Base-by-base conservation (phyloP, 73 alveolate species). In the Paramecium biaurelia region DNA sequence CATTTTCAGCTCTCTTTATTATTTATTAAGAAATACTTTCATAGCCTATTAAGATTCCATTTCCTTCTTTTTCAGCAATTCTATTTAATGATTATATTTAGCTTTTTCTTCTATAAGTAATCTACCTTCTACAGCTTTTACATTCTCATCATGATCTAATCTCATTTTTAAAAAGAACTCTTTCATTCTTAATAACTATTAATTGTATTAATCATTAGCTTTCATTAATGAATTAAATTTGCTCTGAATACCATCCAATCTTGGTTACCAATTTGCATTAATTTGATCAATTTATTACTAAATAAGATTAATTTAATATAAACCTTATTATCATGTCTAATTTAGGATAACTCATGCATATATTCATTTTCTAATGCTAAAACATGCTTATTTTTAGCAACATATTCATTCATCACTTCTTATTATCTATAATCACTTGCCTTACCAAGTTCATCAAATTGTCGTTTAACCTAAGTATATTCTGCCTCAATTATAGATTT, bases 81-180 rank as follows among this genome's bases (percentile, higher is more conserved):
- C 90, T 1, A 45, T 30, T 79, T 79, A 47, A 79, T 79, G 90
- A 23, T 79, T 26, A 43, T 79, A 79, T 43, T 42, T 79, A 26
- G 70, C 41, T 47, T 45, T 79, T 45, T 79, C 90, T 42, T 79
- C 90, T 2, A 79, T 79, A 3, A 79, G 56, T 11, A 79, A 1
- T 21, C 90, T 79, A 21, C 41, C 76, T 79, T 79, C 90, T 1
- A 79, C 47, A 11, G 74, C 42, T 23, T 79, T 79, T 0, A 79
- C 42, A 79, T 47, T 79, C 23, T 79, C 90, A 79, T 79, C 90
- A 79, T 79, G 90, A 79, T 79, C 90, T 12, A 79, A 24, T 79
- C 90, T 79, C 90, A 79, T 79, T 43, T 79, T 79, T 79, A 79
- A 47, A n/a, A 79, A 79, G 45, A 79, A 79, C 23, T 79, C 90